These are phyloP conservation scores for Plasmodium billcollinsi DNA, from an alignment of 169 alveolate species.

Conservation along the genomic window DNA sequence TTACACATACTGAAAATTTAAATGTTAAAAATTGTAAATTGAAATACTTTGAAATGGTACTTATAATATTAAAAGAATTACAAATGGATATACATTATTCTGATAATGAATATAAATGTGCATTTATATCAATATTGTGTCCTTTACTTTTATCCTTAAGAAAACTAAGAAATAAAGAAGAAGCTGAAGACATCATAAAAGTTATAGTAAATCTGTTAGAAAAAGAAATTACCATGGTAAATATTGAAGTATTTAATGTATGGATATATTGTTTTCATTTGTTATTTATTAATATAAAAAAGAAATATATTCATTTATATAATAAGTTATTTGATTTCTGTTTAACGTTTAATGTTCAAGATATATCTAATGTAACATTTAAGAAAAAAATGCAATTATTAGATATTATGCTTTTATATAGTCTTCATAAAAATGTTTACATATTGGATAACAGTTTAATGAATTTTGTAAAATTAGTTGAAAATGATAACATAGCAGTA, in stretches of 20 bases:
- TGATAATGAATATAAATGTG: conserved; percentile 62
- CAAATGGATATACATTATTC: conserved; percentile 44
- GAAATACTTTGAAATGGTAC: conserved; percentile 14
- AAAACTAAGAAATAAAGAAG: conserved; percentile 40
- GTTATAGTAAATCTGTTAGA: conserved; percentile 19
- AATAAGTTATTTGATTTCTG: conserved; percentile 53
- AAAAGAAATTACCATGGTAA: conserved; percentile 63
- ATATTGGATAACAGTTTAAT: conserved; percentile 32
- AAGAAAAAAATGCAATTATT: conserved; percentile 57
- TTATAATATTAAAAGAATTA: conserved; percentile 32
- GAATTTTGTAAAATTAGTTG: conserved; percentile 34
- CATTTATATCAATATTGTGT: conserved; percentile 55
- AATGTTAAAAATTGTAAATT: conserved; percentile 4
- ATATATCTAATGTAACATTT: conserved; percentile 47
- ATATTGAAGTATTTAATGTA: conserved; percentile 55
- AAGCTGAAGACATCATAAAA: conserved; percentile 13
- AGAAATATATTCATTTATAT: conserved; percentile 47
- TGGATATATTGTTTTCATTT: conserved; percentile 74
- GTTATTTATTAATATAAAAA: conserved; percentile 64
- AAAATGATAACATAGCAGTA: conserved; percentile 64
- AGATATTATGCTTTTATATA: conserved; percentile 56
- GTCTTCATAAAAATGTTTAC: conserved; percentile 63
- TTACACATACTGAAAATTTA: not conserved
- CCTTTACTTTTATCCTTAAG: conserved; percentile 54
- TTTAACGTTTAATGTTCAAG: conserved; percentile 48